These are phyloP conservation scores for Artemisia tridentata DNA, from an alignment of 129 eudicot species.

Conservation along the genomic window DNA sequence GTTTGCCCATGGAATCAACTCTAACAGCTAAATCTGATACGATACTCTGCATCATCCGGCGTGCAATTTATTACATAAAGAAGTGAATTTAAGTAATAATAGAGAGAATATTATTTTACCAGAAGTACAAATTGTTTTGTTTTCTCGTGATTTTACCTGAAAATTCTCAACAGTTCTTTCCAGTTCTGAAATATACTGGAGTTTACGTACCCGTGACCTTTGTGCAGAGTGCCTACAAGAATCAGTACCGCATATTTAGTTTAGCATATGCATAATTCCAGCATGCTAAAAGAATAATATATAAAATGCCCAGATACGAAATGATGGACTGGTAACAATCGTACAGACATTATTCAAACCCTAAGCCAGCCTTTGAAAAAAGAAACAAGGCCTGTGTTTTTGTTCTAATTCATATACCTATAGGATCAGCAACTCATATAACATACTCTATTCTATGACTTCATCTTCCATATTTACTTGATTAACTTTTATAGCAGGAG, in stretches of 20 bases:
- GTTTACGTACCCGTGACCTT: constrained; percentile 70
- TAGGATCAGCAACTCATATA: too few relatives aligned
- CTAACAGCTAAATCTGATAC: constrained; percentile 63
- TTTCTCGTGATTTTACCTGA: constrained; percentile 42
- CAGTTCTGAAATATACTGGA: constrained; percentile 79
- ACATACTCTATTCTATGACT: too few relatives aligned
- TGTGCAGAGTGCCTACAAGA: constrained; percentile 73
- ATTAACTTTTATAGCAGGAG: too few relatives aligned
- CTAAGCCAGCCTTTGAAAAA: too few relatives aligned
- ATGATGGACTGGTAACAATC: constrained; percentile 1
- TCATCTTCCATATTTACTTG: too few relatives aligned
- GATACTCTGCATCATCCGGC: constrained; percentile 45
- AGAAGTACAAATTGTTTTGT: background rate
- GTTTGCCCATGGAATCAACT: constrained; percentile 53
- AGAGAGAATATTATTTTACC: background rate
- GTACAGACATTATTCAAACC: background rate
- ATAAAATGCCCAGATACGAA: background rate
- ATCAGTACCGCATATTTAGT: constrained; percentile 17
- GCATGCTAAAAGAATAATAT: constrained; percentile 4
- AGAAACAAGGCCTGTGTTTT: too few relatives aligned
- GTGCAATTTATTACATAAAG: background rate
- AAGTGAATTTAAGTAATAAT: background rate
- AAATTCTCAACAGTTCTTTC: constrained; percentile 63
- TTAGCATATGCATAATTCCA: constrained; percentile 15
- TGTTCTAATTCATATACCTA: too few relatives aligned